Evolutionary conservation across 2,329 filamentous ascomycete species (phyloP).

Genomic region (Sphaerulina populicola): DNA sequence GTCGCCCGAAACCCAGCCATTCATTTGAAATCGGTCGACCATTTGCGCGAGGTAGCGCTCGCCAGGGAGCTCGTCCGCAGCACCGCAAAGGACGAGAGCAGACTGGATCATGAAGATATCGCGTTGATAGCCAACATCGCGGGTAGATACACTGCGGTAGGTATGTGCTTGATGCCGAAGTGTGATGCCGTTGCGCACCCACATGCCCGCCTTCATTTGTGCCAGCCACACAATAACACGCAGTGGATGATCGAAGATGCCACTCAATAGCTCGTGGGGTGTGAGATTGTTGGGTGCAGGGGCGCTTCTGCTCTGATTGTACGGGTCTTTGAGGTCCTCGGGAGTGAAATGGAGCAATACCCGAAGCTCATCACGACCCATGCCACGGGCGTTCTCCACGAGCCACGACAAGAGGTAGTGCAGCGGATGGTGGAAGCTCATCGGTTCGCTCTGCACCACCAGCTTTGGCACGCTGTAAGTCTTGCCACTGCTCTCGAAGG

Average conservation of each 20-base stretch:
- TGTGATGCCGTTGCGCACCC: constrained; percentile 96
- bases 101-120: constrained; percentile 92
- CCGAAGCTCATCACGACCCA: constrained; percentile 59
- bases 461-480: constrained; percentile 68
- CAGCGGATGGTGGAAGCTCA: constrained; percentile 94
- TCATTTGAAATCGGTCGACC: constrained; percentile 83
- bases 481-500: constrained; percentile 55
- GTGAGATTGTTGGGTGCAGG: constrained; percentile 21
- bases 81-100: constrained; percentile 76
- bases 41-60: constrained; percentile 71
- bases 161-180: constrained; percentile 89
- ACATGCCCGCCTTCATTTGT: constrained; percentile 97
- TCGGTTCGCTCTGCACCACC: constrained; percentile 75
- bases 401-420: constrained; percentile 97
- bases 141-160: constrained; percentile 78
- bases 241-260: constrained; percentile 81
- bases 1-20: constrained; percentile 74
- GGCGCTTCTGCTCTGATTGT: constrained; percentile 21
- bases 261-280: constrained; percentile 26
- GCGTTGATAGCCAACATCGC: constrained; percentile 87
- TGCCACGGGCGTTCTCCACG: constrained; percentile 74
- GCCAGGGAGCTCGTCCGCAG: constrained; percentile 47
- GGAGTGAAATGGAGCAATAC: constrained; percentile 63
- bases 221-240: constrained; percentile 92
- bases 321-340: constrained; percentile 53